Conservation (phyloP, 352 stramenopile species). For the Pythium vanterpoolii region DNA sequence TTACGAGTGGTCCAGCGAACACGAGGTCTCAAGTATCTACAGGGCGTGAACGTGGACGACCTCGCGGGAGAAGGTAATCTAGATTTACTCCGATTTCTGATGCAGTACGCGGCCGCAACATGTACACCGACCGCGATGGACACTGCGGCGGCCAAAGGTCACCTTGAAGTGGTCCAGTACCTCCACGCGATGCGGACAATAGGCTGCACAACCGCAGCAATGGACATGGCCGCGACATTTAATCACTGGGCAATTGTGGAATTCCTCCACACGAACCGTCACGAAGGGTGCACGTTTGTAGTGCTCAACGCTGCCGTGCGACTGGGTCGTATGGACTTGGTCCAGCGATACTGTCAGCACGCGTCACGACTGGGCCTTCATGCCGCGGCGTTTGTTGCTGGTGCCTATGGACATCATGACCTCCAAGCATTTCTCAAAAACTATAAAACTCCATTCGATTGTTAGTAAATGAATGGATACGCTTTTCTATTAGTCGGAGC, state of each 20-base stretch:
- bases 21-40: not conserved
- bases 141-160: not conserved
- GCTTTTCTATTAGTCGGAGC: too few species aligned
- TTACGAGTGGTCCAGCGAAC: not conserved
- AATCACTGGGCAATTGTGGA: not conserved
- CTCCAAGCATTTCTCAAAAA: not conserved
- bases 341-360: not conserved
- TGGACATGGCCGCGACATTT: not conserved
- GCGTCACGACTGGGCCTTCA: not conserved
- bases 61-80: not conserved
- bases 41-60: not conserved
- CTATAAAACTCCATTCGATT: too few species aligned
- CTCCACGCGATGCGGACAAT: not conserved
- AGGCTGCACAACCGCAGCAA: not conserved
- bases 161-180: not conserved
- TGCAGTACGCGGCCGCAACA: not conserved
- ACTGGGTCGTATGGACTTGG: not conserved
- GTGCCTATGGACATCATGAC: not conserved
- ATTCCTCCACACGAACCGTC: not conserved
- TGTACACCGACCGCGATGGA: not conserved
- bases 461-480: too few species aligned
- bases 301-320: not conserved
- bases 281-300: not conserved
- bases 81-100: not conserved
- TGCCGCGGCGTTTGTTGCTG: not conserved